Base-by-base conservation (phyloP, 805 yeast genomes). In the Candida patagonica region DNA sequence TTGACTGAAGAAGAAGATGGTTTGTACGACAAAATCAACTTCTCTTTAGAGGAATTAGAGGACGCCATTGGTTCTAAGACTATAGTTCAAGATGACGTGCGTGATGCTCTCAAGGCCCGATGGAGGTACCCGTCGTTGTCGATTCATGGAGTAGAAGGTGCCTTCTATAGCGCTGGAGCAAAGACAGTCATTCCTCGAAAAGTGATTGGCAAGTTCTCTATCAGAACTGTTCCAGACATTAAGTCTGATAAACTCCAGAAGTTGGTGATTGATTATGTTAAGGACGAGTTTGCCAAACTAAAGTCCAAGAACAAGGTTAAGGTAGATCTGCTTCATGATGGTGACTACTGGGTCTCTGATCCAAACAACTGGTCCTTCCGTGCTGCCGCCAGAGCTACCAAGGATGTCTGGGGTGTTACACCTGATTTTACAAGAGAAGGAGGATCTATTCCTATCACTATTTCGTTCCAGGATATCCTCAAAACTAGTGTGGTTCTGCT, bases 371-470 rank as follows among this genome's bases (percentile, higher is more conserved):
- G 82, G 49, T 75, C 85, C 35, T 92, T 89, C 71, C 76, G 86
- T 30, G 97, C 98, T 42, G 99, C 97, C 30, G 74, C 82, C 40
- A 76, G 80, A 61, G 98, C 98, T 42, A 92, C 98, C 32, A 80
- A 87, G 62, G 78, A 79, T 39, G 98, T 92, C 24, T 92, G 95
- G 88, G 80, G 84, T 49, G 76, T 89, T 35, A 94, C 85, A 47
- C 98, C 98, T 26, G 98, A 92, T 64, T 76, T 85, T 59, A 94
- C 97, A 30, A 80, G 99, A 69, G 99, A 92, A 68, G 99, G 99
- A 56, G 99, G 99, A 27, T 88, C 96, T 3, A 92, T 92, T 57
- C 99, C 99, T 49, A 88, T 92, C 61, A 89, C 99, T 17, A 65
- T 92, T 51, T 81, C 95, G 26, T 92, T 92, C 65, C 96, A 92